Base-by-base conservation (phyloP, 768 basidiomycete genomes). In the Baorangia bicolor region DNA sequence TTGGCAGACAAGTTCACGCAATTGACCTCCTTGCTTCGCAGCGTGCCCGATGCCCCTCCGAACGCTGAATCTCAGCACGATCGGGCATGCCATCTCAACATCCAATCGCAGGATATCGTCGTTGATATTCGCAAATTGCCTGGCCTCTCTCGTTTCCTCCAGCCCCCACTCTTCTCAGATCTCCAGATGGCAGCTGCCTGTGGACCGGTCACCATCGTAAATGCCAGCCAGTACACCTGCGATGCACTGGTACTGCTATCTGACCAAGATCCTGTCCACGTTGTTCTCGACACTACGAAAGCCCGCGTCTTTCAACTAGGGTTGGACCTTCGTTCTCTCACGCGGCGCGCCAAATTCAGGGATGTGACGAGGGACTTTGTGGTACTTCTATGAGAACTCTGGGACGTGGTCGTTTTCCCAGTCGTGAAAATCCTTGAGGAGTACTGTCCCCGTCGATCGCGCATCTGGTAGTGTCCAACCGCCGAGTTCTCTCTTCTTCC, bases 161-260 rank as follows among this genome's bases (percentile, higher is more conserved):
- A 45, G 11, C 66, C 69, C 3, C 49, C 51, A 10, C 48, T 57
- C 9, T 56, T 58, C 27, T 51, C 58, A 0, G 39, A 61, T 18
- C 53, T 68, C 14, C 60, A 54, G 11, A 35, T 27, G 0, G 61
- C 60, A 9, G 64, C 68, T 13, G 41, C 49, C 2, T 56, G 45
- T 13, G 72, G 71, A 10, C 70, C 69, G 2, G 59, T 73, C 11
- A 63, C 72, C 21, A 49, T 77, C 21, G 57, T 77, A 23, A 75
- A 74, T 48, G 56, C 67, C 18, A 60, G 64, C 49, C 23, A 44
- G 16, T 52, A 42, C 20, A 51, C 67, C 21, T 75, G 70, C 16
- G 71, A 77, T 52, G 75, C 73, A 0, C 42, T 77, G 25, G 65
- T 74, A 18, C 53, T 74, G 18, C n/a, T 52, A 11, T 14, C 42